Base-by-base conservation (phyloP, 177 flowering plant species). In the Vitis hybrid region DNA sequence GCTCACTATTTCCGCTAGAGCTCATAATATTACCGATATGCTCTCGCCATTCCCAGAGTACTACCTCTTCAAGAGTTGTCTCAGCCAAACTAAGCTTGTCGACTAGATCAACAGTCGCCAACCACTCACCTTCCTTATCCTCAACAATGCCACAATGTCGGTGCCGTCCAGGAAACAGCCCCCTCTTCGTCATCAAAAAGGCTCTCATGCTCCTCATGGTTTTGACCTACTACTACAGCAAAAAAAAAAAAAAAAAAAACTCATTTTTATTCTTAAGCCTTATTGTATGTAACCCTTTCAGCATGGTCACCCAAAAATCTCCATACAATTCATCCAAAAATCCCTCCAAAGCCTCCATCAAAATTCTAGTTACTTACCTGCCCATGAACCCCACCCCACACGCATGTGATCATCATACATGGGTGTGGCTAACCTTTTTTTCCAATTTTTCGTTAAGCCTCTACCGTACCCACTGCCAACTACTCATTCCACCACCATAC, bases 101-200 rank as follows among this genome's bases (percentile, higher is more conserved):
- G 94, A 90, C 77, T 96, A 95, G 31, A 88, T 95, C 92, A 93
- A 93, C 85, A 79, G 78, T 70, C 93, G 93, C 55, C 65, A 76
- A 50, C 90, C 99, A 52, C 78, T 95, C 59, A 95, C 98, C 34
- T 81, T 76, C 65, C 88, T 93, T 13, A 96, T 73, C 62, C 82
- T 95, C 49, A 64, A 61, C 81, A 93, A 95, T 65, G 82, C 73
- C 55, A 88, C 84, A 54, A 82, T 95, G 87, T 63, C 88, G 2
- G 55, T 87, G 39, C 71, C 90, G 50, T 69, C 87, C 8, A 76
- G 50, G 34, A 83, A 83, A 15, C 87, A 88, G 61, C 90, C 96
- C 11, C 83, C 26, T 90, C 72, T 75, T 90, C 65, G 90, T 85
- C 76, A 76, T 95, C 71, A 95, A 93, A 31, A 82, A 78, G 59